Conservation (phyloP, 2,329 filamentous ascomycete genomes). For the Penicillium thymicola region DNA sequence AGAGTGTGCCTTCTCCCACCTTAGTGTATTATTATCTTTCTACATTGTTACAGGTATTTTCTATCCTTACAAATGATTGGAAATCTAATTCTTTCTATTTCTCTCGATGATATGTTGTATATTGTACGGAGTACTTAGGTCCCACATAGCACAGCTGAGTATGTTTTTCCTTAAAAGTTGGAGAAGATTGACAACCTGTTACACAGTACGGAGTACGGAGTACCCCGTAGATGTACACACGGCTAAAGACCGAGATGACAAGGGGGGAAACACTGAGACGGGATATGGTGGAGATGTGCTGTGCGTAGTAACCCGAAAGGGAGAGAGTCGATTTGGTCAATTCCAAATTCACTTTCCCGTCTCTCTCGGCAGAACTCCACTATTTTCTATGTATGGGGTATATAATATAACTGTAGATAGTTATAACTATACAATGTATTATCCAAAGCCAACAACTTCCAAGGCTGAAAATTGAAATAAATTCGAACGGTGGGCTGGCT, state of each 20-base stretch:
- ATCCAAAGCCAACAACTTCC: not conserved
- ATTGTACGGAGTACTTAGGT: not conserved
- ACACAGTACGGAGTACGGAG: not conserved
- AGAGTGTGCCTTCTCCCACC: conserved; percentile 5
- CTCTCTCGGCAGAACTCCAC: not conserved
- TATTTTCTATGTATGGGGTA: too few species aligned
- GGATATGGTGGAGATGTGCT: conserved; percentile 6
- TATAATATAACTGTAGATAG: not conserved
- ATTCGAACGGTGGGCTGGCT: conserved; percentile 15
- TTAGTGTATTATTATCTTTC: conserved; percentile 5
- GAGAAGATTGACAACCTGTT: not conserved
- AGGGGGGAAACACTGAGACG: conserved; percentile 7
- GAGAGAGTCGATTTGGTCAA: not conserved
- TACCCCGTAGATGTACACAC: not conserved
- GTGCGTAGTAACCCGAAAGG: conserved; percentile 6
- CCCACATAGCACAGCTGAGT: not conserved
- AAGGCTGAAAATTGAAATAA: not conserved
- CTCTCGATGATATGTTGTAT: not conserved
- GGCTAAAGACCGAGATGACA: conserved; percentile 4
- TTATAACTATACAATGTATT: not conserved
- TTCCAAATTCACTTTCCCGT: not conserved
- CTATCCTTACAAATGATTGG: not conserved
- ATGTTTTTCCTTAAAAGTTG: not conserved
- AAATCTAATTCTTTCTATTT: not conserved
- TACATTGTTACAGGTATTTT: not conserved